Base-by-base conservation (phyloP, 148 eudicot species). In the Limonium bicolor region DNA sequence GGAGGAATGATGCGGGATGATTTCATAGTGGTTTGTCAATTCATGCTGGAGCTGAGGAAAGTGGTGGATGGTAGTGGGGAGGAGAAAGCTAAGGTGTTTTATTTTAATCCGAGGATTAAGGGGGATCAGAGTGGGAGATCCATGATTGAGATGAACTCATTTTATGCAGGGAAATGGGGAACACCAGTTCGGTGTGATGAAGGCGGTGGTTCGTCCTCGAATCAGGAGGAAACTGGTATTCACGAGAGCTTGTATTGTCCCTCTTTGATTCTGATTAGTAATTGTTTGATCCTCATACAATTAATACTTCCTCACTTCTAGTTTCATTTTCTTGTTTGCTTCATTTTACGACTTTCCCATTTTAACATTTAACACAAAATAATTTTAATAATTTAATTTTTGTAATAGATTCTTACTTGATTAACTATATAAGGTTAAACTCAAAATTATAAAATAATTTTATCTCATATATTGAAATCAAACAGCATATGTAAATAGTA, bases 41-140 rank as follows among this genome's bases (percentile, higher is more conserved):
- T 86, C 50, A 78, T 71, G 77, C 64, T 86, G 77, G 96, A 86
- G 63, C 54, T 86, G 61, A 83, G 73, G 46, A 93, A 93, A 11
- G 62, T 86, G 59, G 78, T 69, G 54, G 69, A 84, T 4, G 96
- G 75, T 53, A 93, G 82, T 39, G 94, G 94, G 16, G 96, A 86
- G 54, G 96, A 86, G 53, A 93, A 93, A 7, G 93, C 96, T 0
- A 66, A 93, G 63, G 58, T 86, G 35, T 51, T 86, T 69, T 93
- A 86, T 63, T 73, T 78, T 40, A 78, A 82, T 64, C 96, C 96
- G 0, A 74, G 96, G 58, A 62, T 86, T 71, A 86, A 76, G 47
- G 96, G 96, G 29, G 94, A 86, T 72, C 73, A 78, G 96, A 82
- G 87, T 62, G 81, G 79, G 20, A 73, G 69, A 71, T 93, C 96